Conservation (phyloP, 805 yeast genomes). For the Barnettozyma sp. region DNA sequence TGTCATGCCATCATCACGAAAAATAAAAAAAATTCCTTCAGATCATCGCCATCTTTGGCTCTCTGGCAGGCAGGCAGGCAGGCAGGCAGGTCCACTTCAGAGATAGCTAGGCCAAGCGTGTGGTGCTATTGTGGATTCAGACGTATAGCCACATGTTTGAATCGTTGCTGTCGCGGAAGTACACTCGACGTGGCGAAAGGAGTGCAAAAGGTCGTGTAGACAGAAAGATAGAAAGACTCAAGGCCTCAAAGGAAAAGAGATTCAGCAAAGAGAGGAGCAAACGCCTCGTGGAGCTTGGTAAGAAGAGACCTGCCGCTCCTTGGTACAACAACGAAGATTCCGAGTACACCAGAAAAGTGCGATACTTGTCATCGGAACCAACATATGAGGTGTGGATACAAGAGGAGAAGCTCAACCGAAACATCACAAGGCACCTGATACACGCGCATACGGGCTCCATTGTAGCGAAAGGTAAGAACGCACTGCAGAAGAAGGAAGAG, state of each 20-base stretch:
- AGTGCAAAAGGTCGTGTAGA: not conserved
- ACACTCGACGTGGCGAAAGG: not conserved
- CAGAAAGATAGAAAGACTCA: not conserved
- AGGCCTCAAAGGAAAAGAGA: not conserved
- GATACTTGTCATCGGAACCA: conserved; percentile 13
- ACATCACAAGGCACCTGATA: conserved; percentile 4
- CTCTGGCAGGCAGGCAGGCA: too few species aligned
- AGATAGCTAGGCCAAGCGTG: too few species aligned
- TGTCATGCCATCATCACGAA: too few species aligned
- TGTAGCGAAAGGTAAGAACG: too few species aligned
- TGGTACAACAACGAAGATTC: conserved; percentile 2
- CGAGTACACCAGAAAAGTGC: conserved; percentile 1
- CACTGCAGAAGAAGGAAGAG: not conserved
- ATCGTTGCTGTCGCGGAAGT: not conserved
- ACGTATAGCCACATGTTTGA: conserved; percentile 1
- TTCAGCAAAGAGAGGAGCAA: not conserved
- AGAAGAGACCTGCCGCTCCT: not conserved
- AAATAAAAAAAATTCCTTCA: too few species aligned
- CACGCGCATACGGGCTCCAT: conserved; percentile 1
- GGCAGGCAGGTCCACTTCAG: too few species aligned
- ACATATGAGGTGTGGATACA: conserved; percentile 23
- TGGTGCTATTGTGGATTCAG: not conserved
- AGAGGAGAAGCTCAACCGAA: conserved; percentile 12
- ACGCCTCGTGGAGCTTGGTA: not conserved
- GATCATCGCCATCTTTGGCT: too few species aligned